Evolutionary conservation across 805 yeast genomes (phyloP).

Genomic region (Lipomyces yamadae): DNA sequence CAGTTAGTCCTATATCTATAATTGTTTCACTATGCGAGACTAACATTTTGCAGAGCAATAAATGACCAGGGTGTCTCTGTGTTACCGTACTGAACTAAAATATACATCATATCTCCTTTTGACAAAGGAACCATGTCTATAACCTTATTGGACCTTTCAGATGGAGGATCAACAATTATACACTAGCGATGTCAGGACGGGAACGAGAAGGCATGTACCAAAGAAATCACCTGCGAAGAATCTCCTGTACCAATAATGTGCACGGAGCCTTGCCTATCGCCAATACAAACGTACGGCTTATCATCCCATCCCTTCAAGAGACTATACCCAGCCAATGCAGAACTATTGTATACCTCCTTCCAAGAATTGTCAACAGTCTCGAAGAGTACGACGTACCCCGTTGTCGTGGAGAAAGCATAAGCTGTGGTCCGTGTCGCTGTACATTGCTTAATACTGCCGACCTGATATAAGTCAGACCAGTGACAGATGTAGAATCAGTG

Average conservation of each 20-base stretch:
- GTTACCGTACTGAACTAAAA: slow-evolving; percentile 70
- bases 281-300: slow-evolving; percentile 34
- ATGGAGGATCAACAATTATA: slow-evolving; percentile 23
- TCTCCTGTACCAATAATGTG: slow-evolving; percentile 37
- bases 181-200: slow-evolving; percentile 7
- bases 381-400: slow-evolving; percentile 32
- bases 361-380: slow-evolving; percentile 39
- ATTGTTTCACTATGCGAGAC: slow-evolving; percentile 37
- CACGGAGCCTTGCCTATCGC: slow-evolving; percentile 44
- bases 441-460: slow-evolving; percentile 29
- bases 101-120: slow-evolving; percentile 30
- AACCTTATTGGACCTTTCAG: slow-evolving; percentile 13
- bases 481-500: neutral
- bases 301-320: slow-evolving; percentile 50
- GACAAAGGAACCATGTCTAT: slow-evolving; percentile 35
- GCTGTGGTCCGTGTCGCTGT: neutral
- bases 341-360: slow-evolving; percentile 41
- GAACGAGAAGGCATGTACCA: neutral
- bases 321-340: slow-evolving; percentile 49
- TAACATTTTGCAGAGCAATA: slow-evolving; percentile 45
- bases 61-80: slow-evolving; percentile 58
- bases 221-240: neutral
- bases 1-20: neutral
- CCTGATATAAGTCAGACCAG: slow-evolving; percentile 3
- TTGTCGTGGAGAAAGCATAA: slow-evolving; percentile 42